Evolutionary conservation across 2,329 filamentous ascomycete species (phyloP).

Genomic region (Massarina eburnea): DNA sequence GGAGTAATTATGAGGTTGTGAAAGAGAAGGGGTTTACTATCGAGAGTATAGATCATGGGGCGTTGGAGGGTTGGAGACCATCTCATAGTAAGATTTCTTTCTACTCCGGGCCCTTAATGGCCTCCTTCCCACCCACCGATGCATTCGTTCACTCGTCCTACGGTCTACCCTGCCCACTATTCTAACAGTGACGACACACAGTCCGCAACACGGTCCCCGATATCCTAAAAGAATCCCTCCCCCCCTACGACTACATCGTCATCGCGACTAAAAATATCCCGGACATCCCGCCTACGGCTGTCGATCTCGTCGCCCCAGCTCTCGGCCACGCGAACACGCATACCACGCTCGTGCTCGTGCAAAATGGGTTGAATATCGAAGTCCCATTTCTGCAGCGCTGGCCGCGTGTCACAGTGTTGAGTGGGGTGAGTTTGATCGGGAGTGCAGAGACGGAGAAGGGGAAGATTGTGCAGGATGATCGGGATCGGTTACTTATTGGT

Average conservation of each 20-base stretch:
- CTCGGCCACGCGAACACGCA: conserved; percentile 50
- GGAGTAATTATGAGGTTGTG: conserved; percentile 59
- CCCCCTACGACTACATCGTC: conserved; percentile 58
- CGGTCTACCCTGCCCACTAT: not conserved
- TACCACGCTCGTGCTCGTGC: conserved; percentile 59
- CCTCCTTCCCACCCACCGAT: too few species aligned
- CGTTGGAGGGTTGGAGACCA: conserved; percentile 53
- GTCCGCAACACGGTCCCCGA: conserved; percentile 55
- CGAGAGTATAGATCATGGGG: conserved; percentile 58
- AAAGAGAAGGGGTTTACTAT: conserved; percentile 55
- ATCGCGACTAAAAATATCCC: conserved; percentile 62
- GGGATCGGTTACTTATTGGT: conserved; percentile 55
- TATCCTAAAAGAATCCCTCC: conserved; percentile 34
- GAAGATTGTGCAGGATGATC: conserved; percentile 55
- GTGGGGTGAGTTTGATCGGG: conserved; percentile 57
- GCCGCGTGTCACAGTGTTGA: conserved; percentile 56
- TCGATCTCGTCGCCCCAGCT: conserved; percentile 55
- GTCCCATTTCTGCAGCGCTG: conserved; percentile 54
- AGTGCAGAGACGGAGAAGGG: conserved; percentile 53
- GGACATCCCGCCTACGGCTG: conserved; percentile 53
- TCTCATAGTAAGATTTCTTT: conserved; percentile 37
- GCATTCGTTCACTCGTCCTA: too few species aligned
- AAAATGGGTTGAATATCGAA: conserved; percentile 68
- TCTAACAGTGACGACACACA: conserved; percentile 17
- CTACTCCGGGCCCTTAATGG: not conserved